These are phyloP conservation scores for Phytophthora palmivora DNA, from an alignment of 352 stramenopile species.

Conservation along the genomic window DNA sequence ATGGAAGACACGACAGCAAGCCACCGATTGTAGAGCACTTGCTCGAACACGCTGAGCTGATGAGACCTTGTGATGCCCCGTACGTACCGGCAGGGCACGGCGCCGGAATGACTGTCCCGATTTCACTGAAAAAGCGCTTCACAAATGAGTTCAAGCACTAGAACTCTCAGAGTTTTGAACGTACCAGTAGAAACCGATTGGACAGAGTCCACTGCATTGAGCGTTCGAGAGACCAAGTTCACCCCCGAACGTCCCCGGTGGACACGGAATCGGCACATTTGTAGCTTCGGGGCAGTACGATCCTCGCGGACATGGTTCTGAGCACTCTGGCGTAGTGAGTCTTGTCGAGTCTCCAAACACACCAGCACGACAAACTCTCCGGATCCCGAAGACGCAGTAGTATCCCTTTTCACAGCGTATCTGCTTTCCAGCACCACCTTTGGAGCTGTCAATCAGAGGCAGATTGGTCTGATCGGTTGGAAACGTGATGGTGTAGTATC, in stretches of 20 bases:
- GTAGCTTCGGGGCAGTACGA: constrained; percentile 69
- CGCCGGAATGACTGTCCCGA: constrained; percentile 43
- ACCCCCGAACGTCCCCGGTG: constrained; percentile 52
- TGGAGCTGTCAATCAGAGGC: constrained; percentile 3
- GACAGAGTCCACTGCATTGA: constrained; percentile 58
- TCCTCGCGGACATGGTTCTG: constrained; percentile 49
- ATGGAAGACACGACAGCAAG: constrained; percentile 44
- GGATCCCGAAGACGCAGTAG: constrained; percentile 69
- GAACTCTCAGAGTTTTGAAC: neutral
- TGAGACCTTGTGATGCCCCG: constrained; percentile 43
- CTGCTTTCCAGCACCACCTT: constrained; percentile 18
- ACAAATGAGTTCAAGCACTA: too few species aligned
- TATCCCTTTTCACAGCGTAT: constrained; percentile 65
- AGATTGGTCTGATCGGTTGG: constrained; percentile 20
- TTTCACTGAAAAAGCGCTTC: constrained; percentile 27
- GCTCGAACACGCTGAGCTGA: constrained; percentile 52
- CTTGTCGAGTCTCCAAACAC: constrained; percentile 49
- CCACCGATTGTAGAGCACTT: constrained; percentile 37
- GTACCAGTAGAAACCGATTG: constrained; percentile 68
- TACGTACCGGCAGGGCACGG: constrained; percentile 60
- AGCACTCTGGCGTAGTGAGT: constrained; percentile 44
- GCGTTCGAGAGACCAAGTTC: constrained; percentile 39
- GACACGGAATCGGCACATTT: constrained; percentile 52
- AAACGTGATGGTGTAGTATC: constrained; percentile 68
- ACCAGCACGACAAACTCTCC: constrained; percentile 55